Conservation (phyloP, 371 early-diverging fungal genomes). For the Actinomucor elegans region DNA sequence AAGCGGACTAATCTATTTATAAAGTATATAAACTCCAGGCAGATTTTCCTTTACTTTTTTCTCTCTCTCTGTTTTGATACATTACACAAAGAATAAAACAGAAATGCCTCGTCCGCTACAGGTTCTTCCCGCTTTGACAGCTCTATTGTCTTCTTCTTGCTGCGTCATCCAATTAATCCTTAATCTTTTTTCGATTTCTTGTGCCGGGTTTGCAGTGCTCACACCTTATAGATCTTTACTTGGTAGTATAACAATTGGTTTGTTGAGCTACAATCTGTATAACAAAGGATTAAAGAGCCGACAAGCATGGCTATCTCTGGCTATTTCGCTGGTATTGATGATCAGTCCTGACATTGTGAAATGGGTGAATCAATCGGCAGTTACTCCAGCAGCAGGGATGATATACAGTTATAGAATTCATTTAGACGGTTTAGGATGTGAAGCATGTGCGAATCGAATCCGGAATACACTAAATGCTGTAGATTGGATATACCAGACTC, state of each 20-base stretch:
- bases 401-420: conserved; percentile 27
- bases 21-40: not conserved
- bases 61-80: too few relatives aligned
- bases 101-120: not conserved
- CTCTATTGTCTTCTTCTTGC: conserved; percentile 53
- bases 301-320: conserved; percentile 9
- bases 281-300: conserved; percentile 15
- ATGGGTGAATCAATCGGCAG: conserved; percentile 10
- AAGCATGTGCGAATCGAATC: conserved; percentile 54
- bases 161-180: conserved; percentile 57
- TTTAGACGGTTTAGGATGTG: conserved; percentile 48
- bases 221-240: conserved; percentile 47
- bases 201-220: conserved; percentile 58
- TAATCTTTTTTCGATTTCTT: conserved; percentile 53
- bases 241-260: conserved; percentile 21
- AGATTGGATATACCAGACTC: conserved; percentile 28
- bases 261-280: conserved; percentile 25
- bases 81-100: not conserved
- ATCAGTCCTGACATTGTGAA: conserved; percentile 40
- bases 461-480: conserved; percentile 29
- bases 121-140: conserved; percentile 21
- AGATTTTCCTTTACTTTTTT: not conserved
- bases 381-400: not conserved
- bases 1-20: not conserved
- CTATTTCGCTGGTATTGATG: conserved; percentile 26